Percentiles rank a stretch among this genome's conserved stretches.
phyloP scores from a whole-genome alignment of 1,139 yeast species.

The Pichia sp. region DNA sequence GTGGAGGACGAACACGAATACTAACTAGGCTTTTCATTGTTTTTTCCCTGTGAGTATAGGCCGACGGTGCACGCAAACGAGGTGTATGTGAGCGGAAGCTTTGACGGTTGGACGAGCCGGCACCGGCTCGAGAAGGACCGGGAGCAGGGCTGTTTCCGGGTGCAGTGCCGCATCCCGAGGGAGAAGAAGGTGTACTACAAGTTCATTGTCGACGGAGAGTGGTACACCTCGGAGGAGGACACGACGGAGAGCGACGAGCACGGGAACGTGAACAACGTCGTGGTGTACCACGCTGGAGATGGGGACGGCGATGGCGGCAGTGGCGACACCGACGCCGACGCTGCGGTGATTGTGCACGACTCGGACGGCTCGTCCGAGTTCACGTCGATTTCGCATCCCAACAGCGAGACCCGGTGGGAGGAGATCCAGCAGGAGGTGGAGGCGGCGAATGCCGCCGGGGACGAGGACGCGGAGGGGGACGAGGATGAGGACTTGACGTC shows the following conservation, averaged over 20 bases:
- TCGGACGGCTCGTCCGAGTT: slow-evolving; percentile 29
- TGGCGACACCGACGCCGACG: slow-evolving; percentile 17
- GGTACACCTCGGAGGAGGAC: slow-evolving; percentile 45
- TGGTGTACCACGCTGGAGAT: slow-evolving; percentile 24
- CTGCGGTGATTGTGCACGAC: background rate
- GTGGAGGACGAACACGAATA: background rate
- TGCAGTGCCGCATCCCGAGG: slow-evolving; percentile 34
- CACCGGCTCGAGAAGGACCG: slow-evolving; percentile 44
- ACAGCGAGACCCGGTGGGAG: slow-evolving; percentile 11
- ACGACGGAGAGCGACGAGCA: slow-evolving; percentile 40
- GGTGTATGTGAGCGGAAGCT: slow-evolving; percentile 61
- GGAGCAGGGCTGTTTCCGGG: slow-evolving; percentile 41
- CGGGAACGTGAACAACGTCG: slow-evolving; percentile 52
- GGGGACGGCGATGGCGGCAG: background rate
- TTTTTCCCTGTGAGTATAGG: slow-evolving; percentile 16
- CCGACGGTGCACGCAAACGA: slow-evolving; percentile 27
- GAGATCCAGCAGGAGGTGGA: background rate
- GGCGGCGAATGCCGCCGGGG: slow-evolving; percentile 4
- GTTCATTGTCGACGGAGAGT: slow-evolving; percentile 64
- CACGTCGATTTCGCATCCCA: slow-evolving; percentile 30
- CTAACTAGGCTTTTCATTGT: background rate
- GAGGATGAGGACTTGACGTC: slow-evolving; percentile 22
- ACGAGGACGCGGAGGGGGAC: slow-evolving; percentile 14
- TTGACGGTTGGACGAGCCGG: slow-evolving; percentile 59
- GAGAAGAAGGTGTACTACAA: slow-evolving; percentile 42